Evolutionary conservation across 495 filamentous ascomycete species (phyloP), one percentile per base, ranked within the genome.

Genomic region (Aspergillus haitiensis): DNA sequence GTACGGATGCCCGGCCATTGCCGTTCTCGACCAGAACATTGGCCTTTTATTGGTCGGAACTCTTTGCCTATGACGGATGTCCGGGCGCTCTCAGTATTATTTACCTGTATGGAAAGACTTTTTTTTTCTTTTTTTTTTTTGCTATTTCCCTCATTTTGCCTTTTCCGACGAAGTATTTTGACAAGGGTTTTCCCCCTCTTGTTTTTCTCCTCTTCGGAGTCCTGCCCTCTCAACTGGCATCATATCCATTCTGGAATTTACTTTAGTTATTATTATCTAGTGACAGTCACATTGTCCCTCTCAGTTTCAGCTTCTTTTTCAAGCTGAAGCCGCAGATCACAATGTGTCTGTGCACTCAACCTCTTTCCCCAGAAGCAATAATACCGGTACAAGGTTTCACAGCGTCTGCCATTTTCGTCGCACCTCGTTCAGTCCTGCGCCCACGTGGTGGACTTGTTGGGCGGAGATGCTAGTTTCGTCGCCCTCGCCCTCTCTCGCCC

Each of bases 401-500:
- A 71, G 72, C 72, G 62, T 65, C 69, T 64, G 68, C 59, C 64
- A 61, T 58, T 58, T 54, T 60, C 64, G 62, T 62, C 52, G 58
- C 67, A 67, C 69, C 64, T 68, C 71, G 68, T 75, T 67, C 64
- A 76, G 66, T 75, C 70, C 68, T 78, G 69, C 70, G 67, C 76
- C 75, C 73, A 77, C 74, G 74, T 77, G 75, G 74, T 74, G 66
- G 63, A 62, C 62, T 70, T 71, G 69, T 68, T 69, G 69, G 65
- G 63, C 65, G 65, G 64, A 69, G 59, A 81, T 82, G 78, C 70
- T 82, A 65, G 75, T 74, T 61, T 77, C 80, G 16, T 79, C 78
- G 62, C 72, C 77, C 48, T 80, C 78, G 52, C 72, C 77, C 34
- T 79, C 76, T 55, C 68, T 70, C 58, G 66, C 74, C 40, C 64